Conservation (phyloP, 169 alveolate genomes). For the Plasmodium gallinaceum region DNA sequence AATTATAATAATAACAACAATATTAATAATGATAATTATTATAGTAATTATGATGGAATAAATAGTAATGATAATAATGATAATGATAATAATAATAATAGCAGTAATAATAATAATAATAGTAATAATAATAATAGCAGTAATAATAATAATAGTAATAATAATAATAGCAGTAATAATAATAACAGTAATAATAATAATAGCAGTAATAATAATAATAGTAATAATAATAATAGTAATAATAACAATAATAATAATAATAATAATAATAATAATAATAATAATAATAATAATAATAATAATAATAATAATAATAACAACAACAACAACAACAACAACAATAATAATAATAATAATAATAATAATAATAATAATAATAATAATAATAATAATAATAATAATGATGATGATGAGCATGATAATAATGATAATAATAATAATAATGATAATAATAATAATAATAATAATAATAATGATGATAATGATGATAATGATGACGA, state of each 20-base stretch:
- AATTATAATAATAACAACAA: neutral
- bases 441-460: neutral
- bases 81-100: neutral
- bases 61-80: neutral
- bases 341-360: neutral
- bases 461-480: neutral
- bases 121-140: neutral
- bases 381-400: neutral
- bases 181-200: neutral
- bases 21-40: neutral
- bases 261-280: neutral
- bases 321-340: neutral
- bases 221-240: neutral
- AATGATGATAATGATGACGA: neutral
- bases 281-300: neutral
- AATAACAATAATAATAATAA: neutral
- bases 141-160: neutral
- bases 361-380: constrained; percentile 2
- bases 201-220: neutral
- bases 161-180: neutral
- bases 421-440: neutral
- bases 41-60: neutral
- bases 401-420: neutral
- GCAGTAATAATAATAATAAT: neutral
- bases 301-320: neutral